These are phyloP conservation scores for Zygoascus flipseniorum DNA, from an alignment of 805 yeast genomes.

Conservation along the genomic window DNA sequence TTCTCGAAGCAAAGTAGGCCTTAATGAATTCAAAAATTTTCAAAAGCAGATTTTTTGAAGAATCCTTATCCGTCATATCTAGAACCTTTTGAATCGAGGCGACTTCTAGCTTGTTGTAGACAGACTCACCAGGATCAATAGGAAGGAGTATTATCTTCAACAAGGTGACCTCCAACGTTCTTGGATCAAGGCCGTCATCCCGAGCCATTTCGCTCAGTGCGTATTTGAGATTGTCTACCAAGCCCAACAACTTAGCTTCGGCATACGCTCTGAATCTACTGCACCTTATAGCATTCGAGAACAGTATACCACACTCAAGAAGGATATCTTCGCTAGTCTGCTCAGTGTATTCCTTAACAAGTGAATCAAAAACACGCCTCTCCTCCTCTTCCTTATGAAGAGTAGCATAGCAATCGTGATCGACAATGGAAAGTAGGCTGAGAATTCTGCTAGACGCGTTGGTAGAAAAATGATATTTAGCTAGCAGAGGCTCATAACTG, in stretches of 20 bases:
- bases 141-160: background rate
- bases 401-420: slow-evolving; percentile 13
- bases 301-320: slow-evolving; percentile 9
- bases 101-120: background rate
- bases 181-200: background rate
- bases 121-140: background rate
- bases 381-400: slow-evolving; percentile 16
- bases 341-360: slow-evolving; percentile 9
- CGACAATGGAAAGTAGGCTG: slow-evolving; percentile 16
- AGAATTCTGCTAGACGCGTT: slow-evolving; percentile 16
- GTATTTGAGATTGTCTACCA: background rate
- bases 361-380: slow-evolving; percentile 20
- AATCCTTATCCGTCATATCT: background rate
- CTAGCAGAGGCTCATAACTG: slow-evolving; percentile 12
- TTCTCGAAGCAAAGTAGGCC: background rate
- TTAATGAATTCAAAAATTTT: background rate
- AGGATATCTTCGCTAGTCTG: slow-evolving; percentile 4
- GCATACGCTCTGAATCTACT: background rate
- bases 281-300: background rate
- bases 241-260: background rate
- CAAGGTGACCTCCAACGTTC: background rate
- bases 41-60: background rate
- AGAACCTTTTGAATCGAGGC: background rate
- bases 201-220: background rate
- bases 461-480: slow-evolving; percentile 19